Conservation (phyloP, 2,329 filamentous ascomycete genomes). For the Coleophoma crateriformis region DNA sequence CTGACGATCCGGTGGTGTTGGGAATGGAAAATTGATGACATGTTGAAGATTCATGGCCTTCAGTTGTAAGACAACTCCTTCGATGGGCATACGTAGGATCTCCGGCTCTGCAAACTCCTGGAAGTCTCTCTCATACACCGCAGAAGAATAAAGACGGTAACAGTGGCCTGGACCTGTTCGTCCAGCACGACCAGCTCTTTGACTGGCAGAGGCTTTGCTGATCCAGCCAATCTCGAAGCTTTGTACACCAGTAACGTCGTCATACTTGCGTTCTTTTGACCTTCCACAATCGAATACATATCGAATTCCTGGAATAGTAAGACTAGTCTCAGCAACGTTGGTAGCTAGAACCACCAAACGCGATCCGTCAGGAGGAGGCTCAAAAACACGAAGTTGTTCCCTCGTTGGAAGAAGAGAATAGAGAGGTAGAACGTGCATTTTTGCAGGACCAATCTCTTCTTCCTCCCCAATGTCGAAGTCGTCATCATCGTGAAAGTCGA, state of each 20-base stretch:
- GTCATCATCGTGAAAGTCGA: conserved; percentile 49
- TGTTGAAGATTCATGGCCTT: conserved; percentile 92
- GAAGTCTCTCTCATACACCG: conserved; percentile 88
- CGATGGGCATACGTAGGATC: conserved; percentile 84
- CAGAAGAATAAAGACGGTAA: conserved; percentile 90
- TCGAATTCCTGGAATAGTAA: conserved; percentile 91
- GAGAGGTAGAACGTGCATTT: conserved; percentile 85
- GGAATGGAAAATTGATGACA: conserved; percentile 92
- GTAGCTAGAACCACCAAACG: conserved; percentile 87
- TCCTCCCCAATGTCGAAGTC: conserved; percentile 59
- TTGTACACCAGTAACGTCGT: conserved; percentile 84
- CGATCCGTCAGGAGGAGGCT: conserved; percentile 74
- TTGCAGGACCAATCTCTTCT: conserved; percentile 58
- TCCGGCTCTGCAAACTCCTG: conserved; percentile 82
- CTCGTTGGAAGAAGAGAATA: conserved; percentile 89
- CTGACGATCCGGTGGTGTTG: conserved; percentile 75
- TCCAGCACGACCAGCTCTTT: conserved; percentile 88
- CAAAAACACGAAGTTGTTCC: conserved; percentile 88
- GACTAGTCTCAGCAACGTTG: conserved; percentile 93
- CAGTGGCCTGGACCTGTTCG: conserved; percentile 95
- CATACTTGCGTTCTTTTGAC: conserved; percentile 86
- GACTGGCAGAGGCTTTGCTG: conserved; percentile 91
- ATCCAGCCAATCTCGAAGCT: conserved; percentile 96
- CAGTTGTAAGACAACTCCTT: conserved; percentile 86
- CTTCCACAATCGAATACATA: conserved; percentile 96